Evolutionary conservation across 495 filamentous ascomycete genomes (phyloP), one percentile per base, ranked within the genome.

Genomic region (Chaetomium cochliodes): DNA sequence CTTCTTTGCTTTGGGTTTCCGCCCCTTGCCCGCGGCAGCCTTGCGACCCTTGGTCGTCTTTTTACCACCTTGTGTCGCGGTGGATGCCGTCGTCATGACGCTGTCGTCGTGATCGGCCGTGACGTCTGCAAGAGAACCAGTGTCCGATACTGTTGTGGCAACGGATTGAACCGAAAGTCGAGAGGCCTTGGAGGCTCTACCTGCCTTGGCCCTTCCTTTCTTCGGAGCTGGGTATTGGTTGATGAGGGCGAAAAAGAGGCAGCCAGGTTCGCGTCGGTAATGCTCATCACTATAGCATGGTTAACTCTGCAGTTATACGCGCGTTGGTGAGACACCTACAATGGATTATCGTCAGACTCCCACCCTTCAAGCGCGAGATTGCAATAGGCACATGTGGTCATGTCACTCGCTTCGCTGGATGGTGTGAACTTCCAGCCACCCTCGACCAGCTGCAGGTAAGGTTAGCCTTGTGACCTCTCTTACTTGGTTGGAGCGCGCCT

Each of bases 381-480:
- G 75, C 94, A 98, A 74, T 98, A 97, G 20, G 87, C 84, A 72
- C 94, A 98, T 15, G 85, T 92, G 3, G 89, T 90, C 74, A 92
- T 86, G 75, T 98, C 94, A 60, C 91, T 84, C 30, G 85, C 88
- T 41, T 93, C 92, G 41, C 82, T 79, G 1, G 82, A 90, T 0
- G 94, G 94, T 41, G 91, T 92, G 75, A 93, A 97, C 72, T 90
- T 91, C 92, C 93, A 98, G 18, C 94, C 94, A 8, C 90, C 90
- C 61, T 92, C 89, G 47, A 90, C 89, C 83, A 97, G 90, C 92
- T 97, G 54, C 2, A 16, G 54, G 23, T 8, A 37, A 4, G 30
- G 53, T 53, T 37, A 50, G 53, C 25, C n/a, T 46, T 11, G 25
- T 11, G 25, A 7, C 16, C 25, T 30, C 25, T 1, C 18, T 2